Evolutionary conservation across 2,329 filamentous ascomycete genomes (phyloP).

Genomic region (Neospermospora avenae): DNA sequence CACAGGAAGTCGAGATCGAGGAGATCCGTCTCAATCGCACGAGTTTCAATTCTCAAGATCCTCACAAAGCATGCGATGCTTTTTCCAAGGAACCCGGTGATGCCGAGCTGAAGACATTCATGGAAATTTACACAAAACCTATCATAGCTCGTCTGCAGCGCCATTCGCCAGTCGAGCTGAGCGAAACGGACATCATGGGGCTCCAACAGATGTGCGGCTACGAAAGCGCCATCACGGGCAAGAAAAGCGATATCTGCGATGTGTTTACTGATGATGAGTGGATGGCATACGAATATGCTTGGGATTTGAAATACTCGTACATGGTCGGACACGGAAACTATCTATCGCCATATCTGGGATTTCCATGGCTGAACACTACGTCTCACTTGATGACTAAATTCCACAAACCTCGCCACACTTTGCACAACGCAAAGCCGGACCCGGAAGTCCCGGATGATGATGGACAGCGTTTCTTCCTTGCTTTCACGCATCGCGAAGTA

Average conservation of each 20-base stretch:
- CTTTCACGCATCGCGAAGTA: constrained; percentile 67
- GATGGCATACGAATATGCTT: constrained; percentile 64
- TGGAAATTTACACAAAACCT: constrained; percentile 55
- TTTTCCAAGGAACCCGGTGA: constrained; percentile 38
- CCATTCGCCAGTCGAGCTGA: constrained; percentile 59
- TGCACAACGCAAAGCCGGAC: not conserved
- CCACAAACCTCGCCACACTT: constrained; percentile 20
- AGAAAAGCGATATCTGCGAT: constrained; percentile 58
- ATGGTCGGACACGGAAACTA: constrained; percentile 63
- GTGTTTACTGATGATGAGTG: constrained; percentile 60
- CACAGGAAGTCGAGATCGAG: constrained; percentile 30
- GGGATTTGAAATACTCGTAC: constrained; percentile 62
- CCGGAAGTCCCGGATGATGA: constrained; percentile 26
- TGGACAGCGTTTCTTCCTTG: constrained; percentile 59
- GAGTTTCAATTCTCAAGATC: constrained; percentile 37
- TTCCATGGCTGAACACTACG: constrained; percentile 65
- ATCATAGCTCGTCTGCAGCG: constrained; percentile 55
- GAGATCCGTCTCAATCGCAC: constrained; percentile 50
- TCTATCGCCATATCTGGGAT: constrained; percentile 55
- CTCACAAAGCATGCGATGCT: constrained; percentile 57
- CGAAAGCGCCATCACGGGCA: constrained; percentile 60
- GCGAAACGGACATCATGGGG: constrained; percentile 57
- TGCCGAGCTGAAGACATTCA: constrained; percentile 36
- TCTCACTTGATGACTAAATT: constrained; percentile 44
- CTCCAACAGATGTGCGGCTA: constrained; percentile 67